Conservation (phyloP, 1,284 basidiomycete species). For the Hymenochaete sp. region DNA sequence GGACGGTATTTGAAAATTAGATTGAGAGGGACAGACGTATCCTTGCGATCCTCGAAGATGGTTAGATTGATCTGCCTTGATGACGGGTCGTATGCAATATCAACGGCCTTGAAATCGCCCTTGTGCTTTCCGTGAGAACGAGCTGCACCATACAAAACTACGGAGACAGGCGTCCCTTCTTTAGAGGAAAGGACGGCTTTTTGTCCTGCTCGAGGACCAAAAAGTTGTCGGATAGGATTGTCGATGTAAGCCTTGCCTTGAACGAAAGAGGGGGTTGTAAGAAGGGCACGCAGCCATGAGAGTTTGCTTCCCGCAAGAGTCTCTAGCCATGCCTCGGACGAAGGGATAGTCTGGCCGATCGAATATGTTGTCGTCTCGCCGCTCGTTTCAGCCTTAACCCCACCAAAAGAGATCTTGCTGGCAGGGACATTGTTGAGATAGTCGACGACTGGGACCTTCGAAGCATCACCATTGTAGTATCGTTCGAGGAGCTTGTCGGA, state of each 20-base stretch:
- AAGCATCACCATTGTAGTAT: slow-evolving; percentile 73
- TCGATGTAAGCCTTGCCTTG: slow-evolving; percentile 80
- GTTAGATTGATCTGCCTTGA: slow-evolving; percentile 64
- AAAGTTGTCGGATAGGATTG: slow-evolving; percentile 85
- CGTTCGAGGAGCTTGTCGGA: slow-evolving; percentile 76
- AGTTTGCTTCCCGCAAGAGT: slow-evolving; percentile 73
- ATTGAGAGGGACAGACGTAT: slow-evolving; percentile 69
- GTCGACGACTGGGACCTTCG: slow-evolving; percentile 74
- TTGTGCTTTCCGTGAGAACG: slow-evolving; percentile 76
- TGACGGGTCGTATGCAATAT: slow-evolving; percentile 54
- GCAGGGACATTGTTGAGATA: slow-evolving; percentile 66
- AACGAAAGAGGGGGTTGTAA: slow-evolving; percentile 76
- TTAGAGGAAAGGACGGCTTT: slow-evolving; percentile 54
- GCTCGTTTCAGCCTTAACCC: slow-evolving; percentile 40
- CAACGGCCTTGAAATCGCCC: slow-evolving; percentile 74
- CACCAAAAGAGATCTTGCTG: slow-evolving; percentile 28
- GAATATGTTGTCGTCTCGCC: slow-evolving; percentile 47
- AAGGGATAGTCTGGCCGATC: slow-evolving; percentile 50
- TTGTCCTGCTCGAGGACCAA: slow-evolving; percentile 76
- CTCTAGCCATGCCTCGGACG: slow-evolving; percentile 72
- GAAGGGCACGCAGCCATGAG: slow-evolving; percentile 82
- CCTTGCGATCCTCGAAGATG: slow-evolving; percentile 79
- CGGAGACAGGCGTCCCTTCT: slow-evolving; percentile 41
- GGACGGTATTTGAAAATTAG: slow-evolving; percentile 87
- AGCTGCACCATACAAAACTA: slow-evolving; percentile 67